Evolutionary conservation across 768 basidiomycete genomes (phyloP).

Genomic region (Asterophora lycoperdoides): DNA sequence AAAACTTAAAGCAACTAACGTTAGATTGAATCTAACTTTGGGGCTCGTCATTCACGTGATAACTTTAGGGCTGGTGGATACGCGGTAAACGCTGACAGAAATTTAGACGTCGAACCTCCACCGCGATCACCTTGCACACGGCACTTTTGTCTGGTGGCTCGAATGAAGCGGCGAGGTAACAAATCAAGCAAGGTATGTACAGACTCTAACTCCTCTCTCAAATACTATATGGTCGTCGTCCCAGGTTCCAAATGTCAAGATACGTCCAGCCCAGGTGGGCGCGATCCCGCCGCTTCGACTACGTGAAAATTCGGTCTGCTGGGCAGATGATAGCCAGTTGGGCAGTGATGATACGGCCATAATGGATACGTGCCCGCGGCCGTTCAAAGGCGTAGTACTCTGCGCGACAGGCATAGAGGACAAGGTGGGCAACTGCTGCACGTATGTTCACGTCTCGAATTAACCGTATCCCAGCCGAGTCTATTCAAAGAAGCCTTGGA

Average conservation of each 20-base stretch:
- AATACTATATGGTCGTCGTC: not conserved
- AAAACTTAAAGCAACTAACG: too few relatives aligned
- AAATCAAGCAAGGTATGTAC: constrained; percentile 58
- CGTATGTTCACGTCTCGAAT: not conserved
- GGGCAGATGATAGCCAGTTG: constrained; percentile 47
- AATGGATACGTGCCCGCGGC: constrained; percentile 54
- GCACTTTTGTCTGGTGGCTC: not conserved
- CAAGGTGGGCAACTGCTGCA: constrained; percentile 49
- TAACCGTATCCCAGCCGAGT: constrained; percentile 42
- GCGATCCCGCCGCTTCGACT: constrained; percentile 26
- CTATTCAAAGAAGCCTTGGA: constrained; percentile 75
- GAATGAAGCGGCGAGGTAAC: constrained; percentile 53
- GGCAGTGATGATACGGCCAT: constrained; percentile 42
- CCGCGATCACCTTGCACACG: too few relatives aligned
- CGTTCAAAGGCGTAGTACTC: constrained; percentile 59
- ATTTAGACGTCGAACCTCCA: not conserved
- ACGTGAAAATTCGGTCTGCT: constrained; percentile 29
- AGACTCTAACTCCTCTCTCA: not conserved
- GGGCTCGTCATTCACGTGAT: constrained; percentile 8
- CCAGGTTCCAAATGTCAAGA: constrained; percentile 80
- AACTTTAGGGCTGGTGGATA: constrained; percentile 17
- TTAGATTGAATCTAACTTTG: too few relatives aligned
- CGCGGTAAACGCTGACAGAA: constrained; percentile 9
- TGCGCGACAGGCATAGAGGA: constrained; percentile 78
- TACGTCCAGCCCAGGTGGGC: constrained; percentile 56